Evolutionary conservation across 345 rosid genomes (phyloP).

Genomic region (Noccaea bulbosa): DNA sequence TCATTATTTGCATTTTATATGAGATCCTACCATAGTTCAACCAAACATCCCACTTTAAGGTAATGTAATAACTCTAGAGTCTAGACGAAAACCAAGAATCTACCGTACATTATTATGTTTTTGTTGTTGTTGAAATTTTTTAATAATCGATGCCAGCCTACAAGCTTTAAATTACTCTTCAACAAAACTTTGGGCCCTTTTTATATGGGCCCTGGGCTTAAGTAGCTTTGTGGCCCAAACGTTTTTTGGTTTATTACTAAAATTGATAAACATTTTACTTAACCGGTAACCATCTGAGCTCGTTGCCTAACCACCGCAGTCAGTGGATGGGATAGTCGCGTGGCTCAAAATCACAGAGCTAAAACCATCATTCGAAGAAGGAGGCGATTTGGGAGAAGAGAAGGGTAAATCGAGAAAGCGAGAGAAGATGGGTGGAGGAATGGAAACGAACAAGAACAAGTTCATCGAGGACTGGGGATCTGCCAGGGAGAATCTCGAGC

Average conservation of each 20-base stretch:
- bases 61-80: not conserved
- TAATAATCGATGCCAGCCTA: too few species aligned
- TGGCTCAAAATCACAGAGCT: conserved; percentile 9
- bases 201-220: not conserved
- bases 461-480: conserved; percentile 93
- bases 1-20: too few species aligned
- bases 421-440: conserved; percentile 89
- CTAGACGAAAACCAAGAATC: not conserved
- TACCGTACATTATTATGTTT: not conserved
- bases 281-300: conserved; percentile 26
- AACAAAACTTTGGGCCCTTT: not conserved
- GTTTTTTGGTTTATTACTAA: not conserved
- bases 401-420: conserved; percentile 17
- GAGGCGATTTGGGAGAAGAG: conserved; percentile 12
- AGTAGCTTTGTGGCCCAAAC: not conserved
- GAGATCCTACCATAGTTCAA: not conserved
- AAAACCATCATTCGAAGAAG: not conserved
- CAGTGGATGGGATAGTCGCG: conserved; percentile 1
- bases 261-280: not conserved
- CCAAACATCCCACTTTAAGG: conserved; percentile 1
- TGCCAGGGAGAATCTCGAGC: conserved; percentile 86
- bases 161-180: not conserved
- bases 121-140: too few species aligned
- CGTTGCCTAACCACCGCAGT: not conserved
- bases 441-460: conserved; percentile 88